Evolutionary conservation across 2,329 filamentous ascomycete species (phyloP).

Genomic region (Rosellinia necatrix): DNA sequence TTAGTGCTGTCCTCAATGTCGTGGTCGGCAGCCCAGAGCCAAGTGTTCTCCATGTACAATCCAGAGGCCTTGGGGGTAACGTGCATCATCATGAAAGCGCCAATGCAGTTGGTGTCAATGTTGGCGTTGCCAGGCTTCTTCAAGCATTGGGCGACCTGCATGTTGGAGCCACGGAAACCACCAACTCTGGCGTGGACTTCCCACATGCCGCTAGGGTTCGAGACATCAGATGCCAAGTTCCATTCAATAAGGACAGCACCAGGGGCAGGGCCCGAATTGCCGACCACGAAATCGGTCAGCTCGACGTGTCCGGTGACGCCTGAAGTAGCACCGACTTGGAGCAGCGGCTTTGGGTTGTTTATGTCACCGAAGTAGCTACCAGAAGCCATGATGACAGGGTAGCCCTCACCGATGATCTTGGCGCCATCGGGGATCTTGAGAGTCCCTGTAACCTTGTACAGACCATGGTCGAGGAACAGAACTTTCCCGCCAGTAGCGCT

Average conservation of each 20-base stretch:
- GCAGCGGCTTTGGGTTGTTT: conserved; percentile 63
- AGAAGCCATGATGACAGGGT: conserved; percentile 54
- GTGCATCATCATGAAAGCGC: conserved; percentile 47
- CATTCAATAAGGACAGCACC: conserved; percentile 75
- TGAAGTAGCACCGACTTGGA: conserved; percentile 63
- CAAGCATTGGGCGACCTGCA: conserved; percentile 69
- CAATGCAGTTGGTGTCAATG: conserved; percentile 43
- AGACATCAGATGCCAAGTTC: conserved; percentile 61
- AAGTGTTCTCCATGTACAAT: conserved; percentile 51
- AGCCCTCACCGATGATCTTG: conserved; percentile 43
- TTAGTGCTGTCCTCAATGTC: conserved; percentile 57
- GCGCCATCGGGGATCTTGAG: conserved; percentile 50
- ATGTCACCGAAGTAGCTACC: conserved; percentile 62
- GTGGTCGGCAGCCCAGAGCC: conserved; percentile 56
- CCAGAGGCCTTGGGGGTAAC: conserved; percentile 41
- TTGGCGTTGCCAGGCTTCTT: conserved; percentile 50
- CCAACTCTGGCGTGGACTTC: conserved; percentile 78
- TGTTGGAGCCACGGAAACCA: conserved; percentile 69
- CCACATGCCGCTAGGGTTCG: conserved; percentile 64
- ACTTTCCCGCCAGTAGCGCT: conserved; percentile 55
- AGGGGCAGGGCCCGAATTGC: conserved; percentile 67
- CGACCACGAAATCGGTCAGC: conserved; percentile 73
- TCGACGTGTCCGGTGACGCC: conserved; percentile 70
- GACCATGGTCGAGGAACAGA: conserved; percentile 61
- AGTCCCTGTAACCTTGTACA: conserved; percentile 56